phyloP scores from a whole-genome alignment of 768 basidiomycete genomes.

The Rhodotorula kratochvilovae region DNA sequence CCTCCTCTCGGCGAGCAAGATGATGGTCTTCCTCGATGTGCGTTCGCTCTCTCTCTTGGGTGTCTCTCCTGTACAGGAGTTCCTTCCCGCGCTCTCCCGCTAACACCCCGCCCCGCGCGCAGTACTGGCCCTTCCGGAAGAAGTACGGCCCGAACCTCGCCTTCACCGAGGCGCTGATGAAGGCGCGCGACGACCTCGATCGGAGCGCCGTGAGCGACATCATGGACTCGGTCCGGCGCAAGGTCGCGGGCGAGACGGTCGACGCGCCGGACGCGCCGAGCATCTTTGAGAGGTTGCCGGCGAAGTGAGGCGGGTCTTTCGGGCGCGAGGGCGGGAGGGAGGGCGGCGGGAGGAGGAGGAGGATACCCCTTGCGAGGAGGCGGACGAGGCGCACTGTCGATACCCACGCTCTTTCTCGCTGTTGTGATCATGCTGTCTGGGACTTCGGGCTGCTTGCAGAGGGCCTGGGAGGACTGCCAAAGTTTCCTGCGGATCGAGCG shows the following conservation, averaged over 20 bases:
- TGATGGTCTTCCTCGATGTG: slow-evolving; percentile 41
- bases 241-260: slow-evolving; percentile 26
- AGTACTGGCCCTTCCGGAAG: slow-evolving; percentile 64
- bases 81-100: slow-evolving; percentile 63
- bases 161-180: slow-evolving; percentile 87
- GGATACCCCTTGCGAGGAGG: too few relatives aligned
- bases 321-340: too few relatives aligned
- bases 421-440: too few relatives aligned
- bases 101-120: slow-evolving; percentile 55
- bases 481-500: too few relatives aligned
- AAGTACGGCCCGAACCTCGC: slow-evolving; percentile 85
- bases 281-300: slow-evolving; percentile 35
- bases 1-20: slow-evolving; percentile 32
- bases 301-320: too few relatives aligned
- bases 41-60: slow-evolving; percentile 49
- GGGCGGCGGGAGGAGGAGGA: too few relatives aligned
- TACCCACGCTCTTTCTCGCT: too few relatives aligned
- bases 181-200: slow-evolving; percentile 82
- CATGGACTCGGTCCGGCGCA: slow-evolving; percentile 36
- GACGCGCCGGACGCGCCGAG: slow-evolving; percentile 18
- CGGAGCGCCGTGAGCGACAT: slow-evolving; percentile 80
- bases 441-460: too few relatives aligned
- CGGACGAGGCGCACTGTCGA: too few relatives aligned
- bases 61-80: slow-evolving; percentile 51
- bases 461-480: too few relatives aligned